A percentile compares a stretch with the other conserved stretches of the same genome.
These are phyloP conservation scores for Striga hermonthica DNA, from an alignment of 305 asterid species.

Conservation along the genomic window DNA sequence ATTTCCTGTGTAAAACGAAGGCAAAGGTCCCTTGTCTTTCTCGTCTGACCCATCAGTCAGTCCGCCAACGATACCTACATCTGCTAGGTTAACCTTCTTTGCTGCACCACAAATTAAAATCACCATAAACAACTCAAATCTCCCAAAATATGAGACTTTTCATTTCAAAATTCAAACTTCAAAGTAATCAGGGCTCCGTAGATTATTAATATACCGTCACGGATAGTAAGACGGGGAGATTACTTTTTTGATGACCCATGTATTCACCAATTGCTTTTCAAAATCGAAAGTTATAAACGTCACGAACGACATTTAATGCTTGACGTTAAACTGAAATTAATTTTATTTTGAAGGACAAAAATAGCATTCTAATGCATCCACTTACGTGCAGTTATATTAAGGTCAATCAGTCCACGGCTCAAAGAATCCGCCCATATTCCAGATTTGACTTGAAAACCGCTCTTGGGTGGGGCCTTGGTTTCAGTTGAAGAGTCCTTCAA, in stretches of 20 bases:
- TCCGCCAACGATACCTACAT: constrained; percentile 76
- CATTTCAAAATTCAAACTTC: not conserved
- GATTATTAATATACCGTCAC: too few species aligned
- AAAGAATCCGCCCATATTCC: constrained; percentile 71
- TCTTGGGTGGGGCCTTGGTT: constrained; percentile 38
- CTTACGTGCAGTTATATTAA: constrained; percentile 81
- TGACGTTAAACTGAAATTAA: too few species aligned
- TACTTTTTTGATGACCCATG: too few species aligned
- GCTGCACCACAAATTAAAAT: constrained; percentile 47
- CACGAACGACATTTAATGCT: too few species aligned
- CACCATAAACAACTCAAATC: constrained; percentile 9
- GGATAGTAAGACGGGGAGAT: too few species aligned
- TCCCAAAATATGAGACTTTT: constrained; percentile 3
- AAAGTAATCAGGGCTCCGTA: too few species aligned
- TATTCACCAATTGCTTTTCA: too few species aligned
- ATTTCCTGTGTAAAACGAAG: constrained; percentile 59
- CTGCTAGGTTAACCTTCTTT: constrained; percentile 79
- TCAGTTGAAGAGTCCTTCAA: constrained; percentile 43
- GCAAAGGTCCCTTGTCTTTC: constrained; percentile 56
- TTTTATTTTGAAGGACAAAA: too few species aligned
- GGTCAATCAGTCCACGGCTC: constrained; percentile 63
- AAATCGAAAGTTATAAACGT: too few species aligned
- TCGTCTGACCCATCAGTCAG: constrained; percentile 58
- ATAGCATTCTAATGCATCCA: too few species aligned
- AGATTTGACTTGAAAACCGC: constrained; percentile 52